These are phyloP conservation scores for Carex scoparia DNA, from an alignment of 176 grass and related monocot genomes.

Conservation along the genomic window DNA sequence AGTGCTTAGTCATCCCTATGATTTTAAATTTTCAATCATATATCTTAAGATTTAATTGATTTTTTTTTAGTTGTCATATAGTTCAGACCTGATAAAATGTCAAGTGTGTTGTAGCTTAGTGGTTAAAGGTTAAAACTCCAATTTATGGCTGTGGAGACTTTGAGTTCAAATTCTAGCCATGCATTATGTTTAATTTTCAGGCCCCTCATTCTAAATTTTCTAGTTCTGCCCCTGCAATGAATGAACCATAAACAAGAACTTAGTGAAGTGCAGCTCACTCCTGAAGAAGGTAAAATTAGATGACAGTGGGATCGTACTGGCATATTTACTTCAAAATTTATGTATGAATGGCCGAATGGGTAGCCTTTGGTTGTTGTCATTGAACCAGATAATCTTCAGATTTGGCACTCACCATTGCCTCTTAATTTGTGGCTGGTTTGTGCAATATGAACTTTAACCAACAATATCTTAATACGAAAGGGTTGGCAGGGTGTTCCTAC, in stretches of 20 bases:
- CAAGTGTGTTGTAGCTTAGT: too few species aligned
- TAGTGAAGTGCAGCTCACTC: neutral
- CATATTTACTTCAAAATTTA: neutral
- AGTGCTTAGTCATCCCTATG: too few species aligned
- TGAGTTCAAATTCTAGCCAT: too few species aligned
- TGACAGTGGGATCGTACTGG: neutral
- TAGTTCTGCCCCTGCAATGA: neutral
- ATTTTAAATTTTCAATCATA: too few species aligned
- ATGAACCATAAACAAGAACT: neutral
- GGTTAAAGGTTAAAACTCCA: too few species aligned
- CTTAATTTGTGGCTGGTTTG: neutral
- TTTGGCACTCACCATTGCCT: neutral
- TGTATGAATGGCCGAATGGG: neutral
- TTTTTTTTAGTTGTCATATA: too few species aligned
- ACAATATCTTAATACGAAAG: neutral
- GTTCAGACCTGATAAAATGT: too few species aligned
- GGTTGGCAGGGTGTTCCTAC: neutral
- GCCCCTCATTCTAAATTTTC: too few species aligned
- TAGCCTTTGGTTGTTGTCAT: neutral
- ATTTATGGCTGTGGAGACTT: too few species aligned
- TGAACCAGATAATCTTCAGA: neutral
- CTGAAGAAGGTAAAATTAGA: neutral
- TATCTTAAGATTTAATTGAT: too few species aligned
- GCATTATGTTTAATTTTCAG: too few species aligned
- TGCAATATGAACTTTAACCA: neutral